Evolutionary conservation across 2,329 filamentous ascomycete species (phyloP).

Genomic region (Diaporthe vexans): DNA sequence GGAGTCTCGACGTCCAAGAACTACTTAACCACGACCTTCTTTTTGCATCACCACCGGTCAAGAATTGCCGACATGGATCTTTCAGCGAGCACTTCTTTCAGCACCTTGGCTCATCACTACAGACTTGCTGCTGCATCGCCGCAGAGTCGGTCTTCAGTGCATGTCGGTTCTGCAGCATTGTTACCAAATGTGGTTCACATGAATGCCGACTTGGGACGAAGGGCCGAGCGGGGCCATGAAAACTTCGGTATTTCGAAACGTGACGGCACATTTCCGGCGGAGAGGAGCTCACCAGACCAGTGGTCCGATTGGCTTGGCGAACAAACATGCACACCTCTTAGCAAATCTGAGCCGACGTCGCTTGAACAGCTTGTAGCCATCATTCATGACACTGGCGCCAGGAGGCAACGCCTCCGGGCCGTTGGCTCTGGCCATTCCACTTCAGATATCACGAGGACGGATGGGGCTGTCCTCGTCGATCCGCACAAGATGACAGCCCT

Average conservation of each 20-base stretch:
- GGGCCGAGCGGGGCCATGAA: not conserved
- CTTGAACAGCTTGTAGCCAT: slow-evolving; percentile 46
- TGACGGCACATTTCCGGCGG: not conserved
- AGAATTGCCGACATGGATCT: no score
- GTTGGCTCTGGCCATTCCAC: slow-evolving; percentile 48
- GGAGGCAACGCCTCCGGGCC: slow-evolving; percentile 44
- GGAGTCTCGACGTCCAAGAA: no score
- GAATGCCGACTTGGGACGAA: not conserved
- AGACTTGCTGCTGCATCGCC: no score
- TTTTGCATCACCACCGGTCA: no score
- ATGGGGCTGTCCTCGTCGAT: slow-evolving; percentile 44
- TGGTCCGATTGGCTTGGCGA: slow-evolving; percentile 46
- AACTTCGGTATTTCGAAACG: not conserved
- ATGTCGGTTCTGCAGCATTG: no score
- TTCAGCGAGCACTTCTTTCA: no score
- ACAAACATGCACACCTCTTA: slow-evolving; percentile 43
- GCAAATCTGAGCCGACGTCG: slow-evolving; percentile 42
- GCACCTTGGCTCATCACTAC: no score
- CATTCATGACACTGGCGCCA: slow-evolving; percentile 42
- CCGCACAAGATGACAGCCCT: slow-evolving; percentile 42
- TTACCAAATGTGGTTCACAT: not conserved
- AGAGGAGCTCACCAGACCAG: not conserved
- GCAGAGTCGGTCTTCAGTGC: no score
- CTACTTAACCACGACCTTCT: no score
- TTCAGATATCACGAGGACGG: slow-evolving; percentile 45